phyloP scores from a whole-genome alignment of 208 protist genomes.

The Leishmania martiniquensis region DNA sequence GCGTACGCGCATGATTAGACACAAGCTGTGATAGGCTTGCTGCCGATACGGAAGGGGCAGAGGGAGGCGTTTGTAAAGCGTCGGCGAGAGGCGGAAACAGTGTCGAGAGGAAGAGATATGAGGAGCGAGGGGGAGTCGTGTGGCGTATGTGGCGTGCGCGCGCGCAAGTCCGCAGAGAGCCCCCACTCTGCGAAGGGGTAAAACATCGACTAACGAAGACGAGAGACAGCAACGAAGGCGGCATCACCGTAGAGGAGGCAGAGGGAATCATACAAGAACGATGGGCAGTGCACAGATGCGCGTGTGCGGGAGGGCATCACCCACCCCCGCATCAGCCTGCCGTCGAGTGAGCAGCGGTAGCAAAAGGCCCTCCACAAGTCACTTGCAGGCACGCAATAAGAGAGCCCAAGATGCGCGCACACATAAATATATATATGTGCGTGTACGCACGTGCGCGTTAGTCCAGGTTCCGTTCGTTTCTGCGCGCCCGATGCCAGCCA shows the following conservation, averaged over 20 bases:
- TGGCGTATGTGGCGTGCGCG: background rate
- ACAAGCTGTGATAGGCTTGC: background rate
- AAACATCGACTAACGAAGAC: too few relatives aligned
- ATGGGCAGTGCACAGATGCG: too few relatives aligned
- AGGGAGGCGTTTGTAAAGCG: background rate
- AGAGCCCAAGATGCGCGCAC: background rate
- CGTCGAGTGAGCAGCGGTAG: background rate
- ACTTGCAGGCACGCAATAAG: background rate
- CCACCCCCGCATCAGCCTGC: background rate
- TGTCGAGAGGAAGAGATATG: background rate
- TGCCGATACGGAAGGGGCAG: background rate
- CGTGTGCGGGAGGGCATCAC: background rate
- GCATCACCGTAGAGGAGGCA: too few relatives aligned
- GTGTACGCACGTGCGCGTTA: too few relatives aligned
- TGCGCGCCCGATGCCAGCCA: background rate
- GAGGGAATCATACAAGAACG: too few relatives aligned
- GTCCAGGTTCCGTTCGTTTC: too few relatives aligned
- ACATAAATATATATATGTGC: background rate
- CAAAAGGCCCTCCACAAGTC: background rate
- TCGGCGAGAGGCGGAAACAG: background rate
- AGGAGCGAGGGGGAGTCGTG: background rate
- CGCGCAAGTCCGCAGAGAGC: too few relatives aligned
- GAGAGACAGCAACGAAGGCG: too few relatives aligned
- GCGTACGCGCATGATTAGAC: background rate
- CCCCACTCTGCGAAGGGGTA: too few relatives aligned